Percentiles rank a stretch among this genome's conserved stretches.
phyloP scores from a whole-genome alignment of 768 basidiomycete species.

The Mycena polygramma region DNA sequence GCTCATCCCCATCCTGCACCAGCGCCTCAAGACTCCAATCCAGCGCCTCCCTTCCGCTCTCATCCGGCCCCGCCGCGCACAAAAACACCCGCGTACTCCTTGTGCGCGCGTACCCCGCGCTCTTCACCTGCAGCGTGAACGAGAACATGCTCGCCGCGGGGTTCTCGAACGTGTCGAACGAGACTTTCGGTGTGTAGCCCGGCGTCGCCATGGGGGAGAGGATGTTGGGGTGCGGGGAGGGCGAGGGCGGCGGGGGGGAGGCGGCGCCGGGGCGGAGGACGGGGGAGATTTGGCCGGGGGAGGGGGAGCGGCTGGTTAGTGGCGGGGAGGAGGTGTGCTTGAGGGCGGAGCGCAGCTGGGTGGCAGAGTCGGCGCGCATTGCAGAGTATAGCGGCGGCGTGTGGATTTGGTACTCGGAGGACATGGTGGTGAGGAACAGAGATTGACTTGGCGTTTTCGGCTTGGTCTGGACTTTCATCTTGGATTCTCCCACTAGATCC shows the following conservation, averaged over 20 bases:
- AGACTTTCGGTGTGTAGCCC: conserved; percentile 77
- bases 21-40: conserved; percentile 93
- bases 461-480: too few species aligned
- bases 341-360: conserved; percentile 65
- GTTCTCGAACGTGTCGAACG: conserved; percentile 91
- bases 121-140: conserved; percentile 89
- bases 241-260: conserved; percentile 30
- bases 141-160: conserved; percentile 86
- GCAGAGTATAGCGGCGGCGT: conserved; percentile 25
- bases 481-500: too few species aligned
- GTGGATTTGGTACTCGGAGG: conserved; percentile 14
- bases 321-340: conserved; percentile 56
- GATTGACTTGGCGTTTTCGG: too few species aligned
- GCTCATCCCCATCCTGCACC: conserved; percentile 90
- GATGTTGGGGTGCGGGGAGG: conserved; percentile 30
- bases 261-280: conserved; percentile 21
- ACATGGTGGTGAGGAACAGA: not conserved
- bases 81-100: conserved; percentile 89
- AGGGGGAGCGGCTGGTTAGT: conserved; percentile 41
- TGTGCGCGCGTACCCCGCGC: conserved; percentile 81
- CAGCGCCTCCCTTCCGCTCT: conserved; percentile 88
- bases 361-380: conserved; percentile 25
- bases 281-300: conserved; percentile 38
- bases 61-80: conserved; percentile 90
- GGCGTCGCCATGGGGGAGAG: conserved; percentile 33